phyloP scores from a whole-genome alignment of 768 basidiomycete species.

The Kwoniella dejecticola region DNA sequence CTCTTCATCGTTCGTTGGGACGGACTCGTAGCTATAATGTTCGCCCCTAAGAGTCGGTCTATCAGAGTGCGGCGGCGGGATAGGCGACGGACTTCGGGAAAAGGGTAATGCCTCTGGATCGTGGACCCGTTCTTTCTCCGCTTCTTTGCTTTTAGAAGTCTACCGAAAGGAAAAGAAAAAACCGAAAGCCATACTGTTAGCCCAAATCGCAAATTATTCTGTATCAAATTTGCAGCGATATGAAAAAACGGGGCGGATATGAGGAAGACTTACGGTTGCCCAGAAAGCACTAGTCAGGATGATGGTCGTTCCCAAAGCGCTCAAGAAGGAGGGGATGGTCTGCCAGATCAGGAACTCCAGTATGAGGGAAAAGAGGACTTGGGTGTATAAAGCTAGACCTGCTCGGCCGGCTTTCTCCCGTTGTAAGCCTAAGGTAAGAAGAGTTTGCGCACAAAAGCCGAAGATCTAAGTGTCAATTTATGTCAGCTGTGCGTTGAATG shows the following conservation, averaged over 20 bases:
- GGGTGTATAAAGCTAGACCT: conserved; percentile 64
- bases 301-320: conserved; percentile 66
- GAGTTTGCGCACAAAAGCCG: conserved; percentile 58
- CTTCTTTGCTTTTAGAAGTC: conserved; percentile 3
- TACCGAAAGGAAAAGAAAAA: neutral
- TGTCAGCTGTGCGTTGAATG: conserved; percentile 1
- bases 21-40: conserved; percentile 26
- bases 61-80: conserved; percentile 21
- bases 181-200: neutral
- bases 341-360: conserved; percentile 70
- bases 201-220: neutral
- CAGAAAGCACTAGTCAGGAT: conserved; percentile 68
- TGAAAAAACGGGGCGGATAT: neutral
- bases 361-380: conserved; percentile 70
- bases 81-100: conserved; percentile 34
- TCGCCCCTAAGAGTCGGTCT: conserved; percentile 20
- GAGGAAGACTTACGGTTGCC: conserved; percentile 62
- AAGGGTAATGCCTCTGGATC: conserved; percentile 32
- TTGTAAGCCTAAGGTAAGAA: conserved; percentile 67
- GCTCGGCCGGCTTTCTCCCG: conserved; percentile 69
- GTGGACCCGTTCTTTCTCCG: neutral
- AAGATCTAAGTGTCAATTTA: conserved; percentile 35
- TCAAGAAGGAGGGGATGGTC: conserved; percentile 63
- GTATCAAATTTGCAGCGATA: neutral
- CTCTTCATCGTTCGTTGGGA: conserved; percentile 2